Evolutionary conservation across 2,329 filamentous ascomycete genomes (phyloP).

Genomic region (Phyllosticta citrichinensis): DNA sequence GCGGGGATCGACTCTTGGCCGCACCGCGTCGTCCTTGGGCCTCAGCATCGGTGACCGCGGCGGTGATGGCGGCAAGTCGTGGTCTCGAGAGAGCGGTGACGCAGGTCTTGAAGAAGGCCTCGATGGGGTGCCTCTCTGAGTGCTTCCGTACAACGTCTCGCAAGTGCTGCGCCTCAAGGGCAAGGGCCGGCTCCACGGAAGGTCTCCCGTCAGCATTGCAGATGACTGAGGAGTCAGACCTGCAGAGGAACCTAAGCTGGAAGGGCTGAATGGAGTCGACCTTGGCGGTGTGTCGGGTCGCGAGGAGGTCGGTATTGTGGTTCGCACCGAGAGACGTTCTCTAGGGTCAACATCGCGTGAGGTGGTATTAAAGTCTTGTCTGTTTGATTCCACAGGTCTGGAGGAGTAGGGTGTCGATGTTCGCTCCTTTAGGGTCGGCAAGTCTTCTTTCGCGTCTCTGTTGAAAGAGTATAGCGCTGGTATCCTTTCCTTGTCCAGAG

Average conservation of each 20-base stretch:
- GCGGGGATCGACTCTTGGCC: constrained; percentile 16
- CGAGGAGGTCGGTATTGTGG: neutral
- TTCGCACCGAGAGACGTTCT: neutral
- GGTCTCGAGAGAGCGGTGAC: constrained; percentile 18
- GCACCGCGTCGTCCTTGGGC: constrained; percentile 15
- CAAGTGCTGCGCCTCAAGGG: constrained; percentile 1
- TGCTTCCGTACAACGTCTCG: constrained; percentile 8
- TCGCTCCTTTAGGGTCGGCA: neutral
- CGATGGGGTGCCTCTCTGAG: neutral
- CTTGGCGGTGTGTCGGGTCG: neutral
- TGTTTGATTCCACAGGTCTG: neutral
- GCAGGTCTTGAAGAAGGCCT: constrained; percentile 14
- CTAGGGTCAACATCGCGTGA: neutral
- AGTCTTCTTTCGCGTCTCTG: neutral
- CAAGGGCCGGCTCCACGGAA: constrained; percentile 6
- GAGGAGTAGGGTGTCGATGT: constrained; percentile 4
- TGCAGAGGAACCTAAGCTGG: neutral
- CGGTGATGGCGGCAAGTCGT: constrained; percentile 12
- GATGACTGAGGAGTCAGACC: constrained; percentile 1
- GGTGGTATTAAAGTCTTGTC: neutral
- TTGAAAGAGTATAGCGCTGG: constrained; percentile 2
- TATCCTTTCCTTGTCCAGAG: neutral
- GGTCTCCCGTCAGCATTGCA: neutral
- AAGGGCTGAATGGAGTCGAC: neutral
- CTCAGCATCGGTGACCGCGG: constrained; percentile 23